A percentile compares a stretch with the other conserved stretches of the same genome.
These are phyloP conservation scores for Stachybotrys elegans DNA, from an alignment of 2,329 filamentous ascomycete genomes.

Conservation along the genomic window DNA sequence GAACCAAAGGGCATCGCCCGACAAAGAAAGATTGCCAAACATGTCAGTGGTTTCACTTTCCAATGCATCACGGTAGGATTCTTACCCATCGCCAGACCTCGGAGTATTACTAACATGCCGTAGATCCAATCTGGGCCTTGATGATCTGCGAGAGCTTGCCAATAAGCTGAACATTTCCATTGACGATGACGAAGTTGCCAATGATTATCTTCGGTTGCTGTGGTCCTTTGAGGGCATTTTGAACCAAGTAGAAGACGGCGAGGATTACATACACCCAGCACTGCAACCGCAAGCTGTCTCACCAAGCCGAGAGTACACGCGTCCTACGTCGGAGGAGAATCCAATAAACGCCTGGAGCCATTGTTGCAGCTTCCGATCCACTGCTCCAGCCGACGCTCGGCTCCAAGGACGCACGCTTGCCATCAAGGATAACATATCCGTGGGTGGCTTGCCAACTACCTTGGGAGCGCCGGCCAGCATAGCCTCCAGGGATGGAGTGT, in stretches of 20 bases:
- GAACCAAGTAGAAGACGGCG: constrained; percentile 14
- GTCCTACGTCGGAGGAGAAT: constrained; percentile 17
- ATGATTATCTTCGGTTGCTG: constrained; percentile 21
- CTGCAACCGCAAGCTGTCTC: constrained; percentile 12
- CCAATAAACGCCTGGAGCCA: constrained; percentile 29
- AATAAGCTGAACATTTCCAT: constrained; percentile 11
- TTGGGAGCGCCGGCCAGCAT: constrained; percentile 11
- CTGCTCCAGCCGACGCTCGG: neutral
- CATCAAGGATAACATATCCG: constrained; percentile 25
- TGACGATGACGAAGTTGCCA: constrained; percentile 14
- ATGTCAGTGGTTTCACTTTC: too few species aligned
- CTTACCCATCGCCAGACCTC: too few species aligned
- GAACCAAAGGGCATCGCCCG: too few species aligned
- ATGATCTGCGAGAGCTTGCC: constrained; percentile 13
- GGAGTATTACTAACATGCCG: too few species aligned
- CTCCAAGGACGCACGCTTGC: constrained; percentile 13
- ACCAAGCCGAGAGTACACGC: constrained; percentile 14
- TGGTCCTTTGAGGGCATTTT: constrained; percentile 21
- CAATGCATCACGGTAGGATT: too few species aligned
- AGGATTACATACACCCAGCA: constrained; percentile 19
- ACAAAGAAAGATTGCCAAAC: too few species aligned
- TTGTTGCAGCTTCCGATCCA: constrained; percentile 17
- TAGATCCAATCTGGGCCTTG: too few species aligned
- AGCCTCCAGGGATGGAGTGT: constrained; percentile 7
- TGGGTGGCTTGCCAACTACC: constrained; percentile 20